Evolutionary conservation across 805 yeast genomes (phyloP), one percentile per base, ranked within the genome.

Genomic region (Middelhovenomyces tepae): DNA sequence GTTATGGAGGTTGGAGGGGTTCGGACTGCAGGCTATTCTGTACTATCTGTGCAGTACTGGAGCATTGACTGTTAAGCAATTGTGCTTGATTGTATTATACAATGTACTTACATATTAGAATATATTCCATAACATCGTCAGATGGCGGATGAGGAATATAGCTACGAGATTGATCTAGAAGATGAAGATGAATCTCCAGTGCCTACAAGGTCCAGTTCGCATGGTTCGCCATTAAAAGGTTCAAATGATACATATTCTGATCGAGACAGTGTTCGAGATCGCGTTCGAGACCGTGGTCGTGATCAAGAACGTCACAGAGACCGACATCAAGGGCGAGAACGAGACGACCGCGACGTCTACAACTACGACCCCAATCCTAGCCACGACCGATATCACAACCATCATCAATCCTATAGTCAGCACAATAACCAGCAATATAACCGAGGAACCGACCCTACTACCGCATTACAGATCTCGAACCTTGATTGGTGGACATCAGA

Each of bases 401-500:
- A 7, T 9, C 27, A 23, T 7, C 13, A 23, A 16, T 16, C 14
- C 27, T 5, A 7, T 23, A 11, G 14, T 23, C 27, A 23, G 13
- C 27, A 23, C 16, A n/a, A 23, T 5, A 5, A 7, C n/a, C n/a
- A 10, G 9, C 22, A 20, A 10, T 8, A 20, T 20, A 8, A 20
- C 10, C 22, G 10, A 8, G 9, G 10, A 20, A 20, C 22, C 17
- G 34, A 18, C 13, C 32, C 37, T 5, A 34, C 39, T 24, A 17
- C 15, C 11, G 39, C 40, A 7, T n/a, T 40, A 6, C 8, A 31
- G 11, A 26, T 44, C 13, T 16, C 16, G 6, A 43, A 38, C 13
- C 29, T 44, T 16, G 38, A 41, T 13, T 44, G 48, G 48, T 44
- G 46, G 48, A 36, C 35, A 8, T 35, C 27, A n/a, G 48, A 44